These are phyloP conservation scores for Leucosporidium creatinivorum DNA, from an alignment of 768 basidiomycete species.

Conservation along the genomic window DNA sequence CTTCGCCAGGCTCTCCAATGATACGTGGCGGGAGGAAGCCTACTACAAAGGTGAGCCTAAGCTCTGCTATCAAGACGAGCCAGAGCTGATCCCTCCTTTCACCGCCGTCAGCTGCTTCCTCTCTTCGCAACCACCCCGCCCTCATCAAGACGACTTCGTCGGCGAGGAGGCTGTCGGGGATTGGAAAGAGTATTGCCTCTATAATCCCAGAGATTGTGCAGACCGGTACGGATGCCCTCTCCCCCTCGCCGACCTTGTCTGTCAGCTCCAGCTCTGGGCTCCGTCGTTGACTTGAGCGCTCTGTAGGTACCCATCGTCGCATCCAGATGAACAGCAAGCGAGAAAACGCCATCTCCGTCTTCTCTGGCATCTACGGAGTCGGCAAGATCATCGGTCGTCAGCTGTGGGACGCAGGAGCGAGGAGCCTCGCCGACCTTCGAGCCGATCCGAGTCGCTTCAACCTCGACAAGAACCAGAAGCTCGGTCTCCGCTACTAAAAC, in stretches of 20 bases:
- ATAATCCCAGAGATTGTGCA: not conserved
- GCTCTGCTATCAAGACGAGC: too few species aligned
- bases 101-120: not conserved
- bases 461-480: conserved; percentile 7
- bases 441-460: not conserved
- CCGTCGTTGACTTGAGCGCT: conserved; percentile 9
- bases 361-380: not conserved
- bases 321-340: not conserved
- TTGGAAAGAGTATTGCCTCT: not conserved
- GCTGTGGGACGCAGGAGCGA: conserved; percentile 3
- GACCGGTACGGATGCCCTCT: not conserved
- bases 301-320: conserved; percentile 2
- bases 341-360: not conserved
- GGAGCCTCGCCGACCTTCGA: conserved; percentile 7
- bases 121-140: not conserved
- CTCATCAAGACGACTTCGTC: not conserved
- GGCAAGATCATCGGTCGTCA: not conserved
- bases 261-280: too few species aligned
- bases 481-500: conserved; percentile 42
- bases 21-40: too few species aligned
- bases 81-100: too few species aligned
- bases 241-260: too few species aligned
- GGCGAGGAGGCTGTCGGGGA: not conserved
- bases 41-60: too few species aligned
- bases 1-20: too few species aligned